Percentiles rank a stretch among this genome's conserved stretches.
Conservation (phyloP, 2,329 filamentous ascomycete genomes). For the Lecanoromycetidae sp. region DNA sequence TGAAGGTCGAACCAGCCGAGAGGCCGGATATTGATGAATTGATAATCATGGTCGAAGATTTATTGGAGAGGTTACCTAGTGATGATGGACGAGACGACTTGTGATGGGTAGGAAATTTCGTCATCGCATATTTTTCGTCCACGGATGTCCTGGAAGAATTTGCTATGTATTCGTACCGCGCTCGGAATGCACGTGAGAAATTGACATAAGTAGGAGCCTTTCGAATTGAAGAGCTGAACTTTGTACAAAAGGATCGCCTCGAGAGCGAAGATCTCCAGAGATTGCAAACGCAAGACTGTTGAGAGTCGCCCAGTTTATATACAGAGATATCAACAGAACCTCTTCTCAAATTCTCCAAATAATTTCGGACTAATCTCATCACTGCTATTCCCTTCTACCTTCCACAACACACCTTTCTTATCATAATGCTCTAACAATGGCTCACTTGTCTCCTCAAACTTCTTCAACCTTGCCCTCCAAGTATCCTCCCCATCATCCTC, state of each 20-base stretch:
- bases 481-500: slow-evolving; percentile 78
- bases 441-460: slow-evolving; percentile 77
- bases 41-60: slow-evolving; percentile 63
- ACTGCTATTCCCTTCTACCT: slow-evolving; percentile 76
- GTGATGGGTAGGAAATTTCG: not conserved
- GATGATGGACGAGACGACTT: slow-evolving; percentile 33
- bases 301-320: too few species aligned
- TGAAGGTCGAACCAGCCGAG: slow-evolving; percentile 76
- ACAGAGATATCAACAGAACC: slow-evolving; percentile 49
- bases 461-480: slow-evolving; percentile 66
- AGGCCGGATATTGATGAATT: slow-evolving; percentile 77
- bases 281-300: too few species aligned
- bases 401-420: slow-evolving; percentile 68
- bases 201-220: too few species aligned
- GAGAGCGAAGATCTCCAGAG: too few species aligned
- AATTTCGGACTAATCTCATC: slow-evolving; percentile 93
- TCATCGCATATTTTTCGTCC: not conserved
- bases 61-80: slow-evolving; percentile 55
- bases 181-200: too few species aligned
- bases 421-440: slow-evolving; percentile 84
- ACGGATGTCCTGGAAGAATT: too few species aligned
- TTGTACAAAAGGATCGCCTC: too few species aligned
- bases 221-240: too few species aligned
- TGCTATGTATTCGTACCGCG: too few species aligned
- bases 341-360: slow-evolving; percentile 65